A percentile compares a stretch with the other conserved stretches of the same genome.
Conservation (phyloP, 306 rosid species). For the Pyrus bretschneideri region DNA sequence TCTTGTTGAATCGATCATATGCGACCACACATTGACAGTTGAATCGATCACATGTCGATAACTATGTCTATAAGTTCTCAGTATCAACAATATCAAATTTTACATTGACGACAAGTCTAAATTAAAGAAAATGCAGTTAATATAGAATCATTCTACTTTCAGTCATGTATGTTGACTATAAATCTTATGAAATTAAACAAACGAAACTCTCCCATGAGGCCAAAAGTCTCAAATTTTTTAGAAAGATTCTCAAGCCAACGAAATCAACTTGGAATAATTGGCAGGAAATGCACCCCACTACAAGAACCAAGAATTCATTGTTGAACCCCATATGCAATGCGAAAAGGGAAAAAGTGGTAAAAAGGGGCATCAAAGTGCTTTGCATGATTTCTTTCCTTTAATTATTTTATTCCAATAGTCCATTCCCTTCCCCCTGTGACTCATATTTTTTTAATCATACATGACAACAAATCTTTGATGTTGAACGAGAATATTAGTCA, state of each 20-base stretch:
- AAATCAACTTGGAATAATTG: background rate
- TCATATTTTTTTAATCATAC: background rate
- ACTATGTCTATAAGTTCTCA: rapidly evolving
- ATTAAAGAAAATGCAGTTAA: too few species aligned
- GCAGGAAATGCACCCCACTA: background rate
- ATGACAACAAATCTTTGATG: background rate
- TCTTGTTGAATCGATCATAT: too few species aligned
- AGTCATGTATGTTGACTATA: background rate
- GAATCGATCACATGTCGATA: background rate
- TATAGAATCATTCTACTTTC: background rate
- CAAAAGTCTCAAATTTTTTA: background rate
- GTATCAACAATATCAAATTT: background rate
- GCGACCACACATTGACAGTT: too few species aligned
- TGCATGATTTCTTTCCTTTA: background rate
- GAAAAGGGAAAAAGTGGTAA: background rate
- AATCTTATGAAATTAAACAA: background rate
- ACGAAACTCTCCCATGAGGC: background rate
- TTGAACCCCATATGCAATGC: background rate
- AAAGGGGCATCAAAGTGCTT: background rate
- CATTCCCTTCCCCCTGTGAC: background rate
- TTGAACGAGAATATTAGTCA: background rate
- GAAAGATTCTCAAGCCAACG: conserved; percentile 1
- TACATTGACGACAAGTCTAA: too few species aligned
- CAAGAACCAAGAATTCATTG: background rate
- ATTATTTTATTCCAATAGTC: background rate